Conservation (phyloP, 1,139 yeast genomes). For the Pneumocystis murina region DNA sequence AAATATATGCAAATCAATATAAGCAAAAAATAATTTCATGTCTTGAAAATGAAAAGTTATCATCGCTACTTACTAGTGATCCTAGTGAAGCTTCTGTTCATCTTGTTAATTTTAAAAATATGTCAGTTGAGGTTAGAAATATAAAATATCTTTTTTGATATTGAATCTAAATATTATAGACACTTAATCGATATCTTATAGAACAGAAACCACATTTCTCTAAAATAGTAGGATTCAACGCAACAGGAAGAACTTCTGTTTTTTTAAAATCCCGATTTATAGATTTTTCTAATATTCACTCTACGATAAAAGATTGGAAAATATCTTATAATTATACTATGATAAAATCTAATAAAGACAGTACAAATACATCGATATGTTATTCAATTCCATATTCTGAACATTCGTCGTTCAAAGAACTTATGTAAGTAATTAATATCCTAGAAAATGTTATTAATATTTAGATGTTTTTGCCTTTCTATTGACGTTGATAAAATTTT, state of each 20-base stretch:
- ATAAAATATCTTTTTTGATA: constrained; percentile 1
- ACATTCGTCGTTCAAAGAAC: constrained; percentile 46
- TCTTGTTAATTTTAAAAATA: constrained; percentile 45
- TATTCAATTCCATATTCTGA: constrained; percentile 70
- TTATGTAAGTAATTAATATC: background rate
- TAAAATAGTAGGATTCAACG: constrained; percentile 49
- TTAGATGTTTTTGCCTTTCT: constrained; percentile 45
- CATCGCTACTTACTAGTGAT: constrained; percentile 27
- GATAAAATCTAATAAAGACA: constrained; percentile 16
- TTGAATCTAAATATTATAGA: constrained; percentile 23
- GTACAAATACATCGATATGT: constrained; percentile 12
- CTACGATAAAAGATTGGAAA: constrained; percentile 14
- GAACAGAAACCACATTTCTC: constrained; percentile 35
- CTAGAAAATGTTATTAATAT: constrained; percentile 39
- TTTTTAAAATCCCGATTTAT: constrained; percentile 15
- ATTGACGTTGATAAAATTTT: constrained; percentile 40
- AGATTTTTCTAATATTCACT: constrained; percentile 14
- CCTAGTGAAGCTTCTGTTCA: constrained; percentile 48
- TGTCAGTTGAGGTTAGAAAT: constrained; percentile 25
- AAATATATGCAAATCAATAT: constrained; percentile 36
- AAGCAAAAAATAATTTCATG: constrained; percentile 35
- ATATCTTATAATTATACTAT: constrained; percentile 9
- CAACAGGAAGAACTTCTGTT: constrained; percentile 77
- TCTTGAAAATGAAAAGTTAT: constrained; percentile 28
- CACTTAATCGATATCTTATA: constrained; percentile 37